Evolutionary conservation across 352 stramenopile genomes (phyloP).

Genomic region (Pythium scleroteichum): DNA sequence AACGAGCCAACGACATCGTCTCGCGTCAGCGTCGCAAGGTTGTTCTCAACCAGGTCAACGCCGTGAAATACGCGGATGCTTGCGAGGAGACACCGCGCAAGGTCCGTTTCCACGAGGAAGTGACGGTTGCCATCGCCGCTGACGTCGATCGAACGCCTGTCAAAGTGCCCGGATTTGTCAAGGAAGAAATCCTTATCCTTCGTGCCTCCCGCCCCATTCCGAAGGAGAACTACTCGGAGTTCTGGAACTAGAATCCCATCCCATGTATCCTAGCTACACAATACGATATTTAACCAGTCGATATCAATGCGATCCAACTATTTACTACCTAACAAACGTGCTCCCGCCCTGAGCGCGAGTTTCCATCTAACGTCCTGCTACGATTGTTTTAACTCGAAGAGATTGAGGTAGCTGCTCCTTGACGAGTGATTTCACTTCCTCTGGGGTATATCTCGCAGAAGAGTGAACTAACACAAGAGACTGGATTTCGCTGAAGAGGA

Average conservation of each 20-base stretch:
- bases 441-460: conserved; percentile 56
- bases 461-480: conserved; percentile 75
- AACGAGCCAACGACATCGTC: conserved; percentile 79
- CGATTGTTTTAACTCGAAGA: conserved; percentile 48
- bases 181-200: conserved; percentile 79
- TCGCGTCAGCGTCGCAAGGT: conserved; percentile 61
- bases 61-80: conserved; percentile 9
- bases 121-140: conserved; percentile 26
- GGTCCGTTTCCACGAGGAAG: conserved; percentile 54
- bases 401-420: conserved; percentile 32
- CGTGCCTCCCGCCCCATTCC: conserved; percentile 73
- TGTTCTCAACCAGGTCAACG: conserved; percentile 65
- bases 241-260: conserved; percentile 72
- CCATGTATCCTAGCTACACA: background rate
- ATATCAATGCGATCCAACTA: no score
- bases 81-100: conserved; percentile 26
- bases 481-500: conserved; percentile 48
- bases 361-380: conserved; percentile 11
- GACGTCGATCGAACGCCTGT: conserved; percentile 57
- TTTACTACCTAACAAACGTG: no score
- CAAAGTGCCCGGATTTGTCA: conserved; percentile 63
- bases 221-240: conserved; percentile 75
- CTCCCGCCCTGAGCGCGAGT: no score
- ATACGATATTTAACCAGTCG: conserved; percentile 15
- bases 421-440: conserved; percentile 38